Conservation (phyloP, 2,329 filamentous ascomycete species). For the Colletotrichum tropicale region DNA sequence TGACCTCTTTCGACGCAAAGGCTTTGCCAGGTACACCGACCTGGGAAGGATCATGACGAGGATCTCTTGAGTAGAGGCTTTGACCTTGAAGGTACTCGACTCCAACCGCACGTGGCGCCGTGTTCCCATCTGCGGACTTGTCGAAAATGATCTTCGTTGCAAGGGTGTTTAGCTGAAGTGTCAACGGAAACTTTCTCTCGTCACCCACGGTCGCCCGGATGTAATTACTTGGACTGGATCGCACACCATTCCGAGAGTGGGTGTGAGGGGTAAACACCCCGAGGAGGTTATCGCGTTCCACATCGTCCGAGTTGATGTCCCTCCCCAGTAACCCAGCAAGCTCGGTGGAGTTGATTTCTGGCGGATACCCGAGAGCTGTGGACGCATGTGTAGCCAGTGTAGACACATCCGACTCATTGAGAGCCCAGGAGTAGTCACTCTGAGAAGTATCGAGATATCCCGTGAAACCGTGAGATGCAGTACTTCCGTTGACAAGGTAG, state of each 20-base stretch:
- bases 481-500: not conserved
- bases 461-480: not conserved
- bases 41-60: slow-evolving; percentile 21
- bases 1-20: slow-evolving; percentile 46
- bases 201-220: slow-evolving; percentile 14
- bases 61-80: slow-evolving; percentile 24
- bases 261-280: not conserved
- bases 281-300: not conserved
- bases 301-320: not conserved
- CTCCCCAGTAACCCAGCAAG: not conserved
- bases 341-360: not conserved
- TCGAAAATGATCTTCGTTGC: slow-evolving; percentile 17
- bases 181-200: slow-evolving; percentile 4
- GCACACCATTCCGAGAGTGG: slow-evolving; percentile 23
- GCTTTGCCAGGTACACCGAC: slow-evolving; percentile 20
- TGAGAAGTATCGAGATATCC: not conserved
- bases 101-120: not conserved
- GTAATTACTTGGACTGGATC: slow-evolving; percentile 32
- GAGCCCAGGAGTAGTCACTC: not conserved
- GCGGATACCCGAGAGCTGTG: not conserved
- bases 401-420: not conserved
- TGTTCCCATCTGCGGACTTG: not conserved
- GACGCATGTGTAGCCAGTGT: not conserved
- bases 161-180: slow-evolving; percentile 4
- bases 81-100: slow-evolving; percentile 22